phyloP scores from a whole-genome alignment of 345 rosid genomes.

The Lepidium aucheri region DNA sequence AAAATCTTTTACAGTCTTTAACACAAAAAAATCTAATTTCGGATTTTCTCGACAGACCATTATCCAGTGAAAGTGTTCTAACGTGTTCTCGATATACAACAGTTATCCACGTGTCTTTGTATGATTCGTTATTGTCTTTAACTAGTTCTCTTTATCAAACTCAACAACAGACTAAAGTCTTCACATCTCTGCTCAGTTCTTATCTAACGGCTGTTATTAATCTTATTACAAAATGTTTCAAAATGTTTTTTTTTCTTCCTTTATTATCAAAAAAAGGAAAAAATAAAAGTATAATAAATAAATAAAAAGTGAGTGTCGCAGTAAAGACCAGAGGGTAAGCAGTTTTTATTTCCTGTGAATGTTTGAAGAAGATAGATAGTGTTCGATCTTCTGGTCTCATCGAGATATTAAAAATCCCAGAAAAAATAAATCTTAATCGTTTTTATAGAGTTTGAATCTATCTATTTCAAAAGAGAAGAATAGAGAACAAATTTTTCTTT shows the following conservation, averaged over 20 bases:
- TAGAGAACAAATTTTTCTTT: neutral
- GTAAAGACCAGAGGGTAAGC: conserved; percentile 25
- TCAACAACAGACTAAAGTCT: conserved; percentile 8
- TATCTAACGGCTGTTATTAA: conserved; percentile 16
- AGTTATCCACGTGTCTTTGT: neutral
- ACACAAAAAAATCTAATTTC: conserved; percentile 18
- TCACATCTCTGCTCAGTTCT: conserved; percentile 3
- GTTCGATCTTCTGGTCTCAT: conserved; percentile 25
- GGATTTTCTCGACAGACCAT: conserved; percentile 7
- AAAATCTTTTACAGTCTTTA: conserved; percentile 2
- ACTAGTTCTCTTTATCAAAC: conserved; percentile 9
- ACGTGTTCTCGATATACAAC: neutral
- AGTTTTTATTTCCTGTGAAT: conserved; percentile 12
- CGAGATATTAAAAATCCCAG: neutral
- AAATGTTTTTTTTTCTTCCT: neutral
- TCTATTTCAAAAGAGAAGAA: neutral
- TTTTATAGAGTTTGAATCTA: conserved; percentile 14
- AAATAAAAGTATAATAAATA: neutral
- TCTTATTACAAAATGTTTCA: neutral
- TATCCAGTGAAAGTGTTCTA: neutral
- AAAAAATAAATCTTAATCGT: neutral
- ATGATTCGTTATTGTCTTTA: neutral
- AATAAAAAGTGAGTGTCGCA: conserved; percentile 19
- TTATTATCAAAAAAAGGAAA: neutral
- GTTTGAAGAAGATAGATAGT: conserved; percentile 19